phyloP scores from a whole-genome alignment of 2,329 filamentous ascomycete genomes.

The Xylariaceae sp. region DNA sequence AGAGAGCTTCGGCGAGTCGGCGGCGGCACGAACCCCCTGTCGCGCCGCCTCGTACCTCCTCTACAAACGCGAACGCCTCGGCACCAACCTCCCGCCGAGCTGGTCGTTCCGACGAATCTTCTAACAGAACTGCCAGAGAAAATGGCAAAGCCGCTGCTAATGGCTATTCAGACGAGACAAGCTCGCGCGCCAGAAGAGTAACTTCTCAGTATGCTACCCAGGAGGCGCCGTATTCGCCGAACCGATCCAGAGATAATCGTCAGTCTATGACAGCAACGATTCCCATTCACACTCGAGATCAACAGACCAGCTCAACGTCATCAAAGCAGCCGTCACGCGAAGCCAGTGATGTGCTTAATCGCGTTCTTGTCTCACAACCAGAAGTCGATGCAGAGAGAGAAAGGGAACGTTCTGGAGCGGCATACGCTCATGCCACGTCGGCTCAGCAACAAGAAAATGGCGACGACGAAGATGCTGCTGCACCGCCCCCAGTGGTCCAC shows the following conservation, averaged over 20 bases:
- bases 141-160: slow-evolving; percentile 33
- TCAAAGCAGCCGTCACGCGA: slow-evolving; percentile 63
- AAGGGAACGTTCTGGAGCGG: slow-evolving; percentile 61
- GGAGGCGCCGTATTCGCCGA: slow-evolving; percentile 38
- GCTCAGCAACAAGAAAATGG: slow-evolving; percentile 25
- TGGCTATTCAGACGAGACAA: slow-evolving; percentile 32
- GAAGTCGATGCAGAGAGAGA: slow-evolving; percentile 68
- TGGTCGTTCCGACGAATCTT: slow-evolving; percentile 42
- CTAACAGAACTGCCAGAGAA: slow-evolving; percentile 38
- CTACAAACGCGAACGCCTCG: slow-evolving; percentile 43
- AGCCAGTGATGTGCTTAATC: slow-evolving; percentile 72
- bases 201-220: slow-evolving; percentile 33
- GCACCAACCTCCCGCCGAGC: slow-evolving; percentile 40
- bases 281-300: slow-evolving; percentile 41
- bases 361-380: slow-evolving; percentile 70
- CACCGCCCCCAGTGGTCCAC: slow-evolving; percentile 41
- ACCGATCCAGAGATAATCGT: slow-evolving; percentile 38
- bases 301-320: slow-evolving; percentile 42
- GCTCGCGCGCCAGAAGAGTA: slow-evolving; percentile 37
- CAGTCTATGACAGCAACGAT: slow-evolving; percentile 35
- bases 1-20: slow-evolving; percentile 44
- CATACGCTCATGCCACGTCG: slow-evolving; percentile 38
- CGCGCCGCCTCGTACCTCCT: slow-evolving; percentile 77
- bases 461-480: slow-evolving; percentile 36
- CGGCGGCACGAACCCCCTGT: slow-evolving; percentile 62